phyloP scores from a whole-genome alignment of 2,329 filamentous ascomycete species.

The Cordyceps cicadae region DNA sequence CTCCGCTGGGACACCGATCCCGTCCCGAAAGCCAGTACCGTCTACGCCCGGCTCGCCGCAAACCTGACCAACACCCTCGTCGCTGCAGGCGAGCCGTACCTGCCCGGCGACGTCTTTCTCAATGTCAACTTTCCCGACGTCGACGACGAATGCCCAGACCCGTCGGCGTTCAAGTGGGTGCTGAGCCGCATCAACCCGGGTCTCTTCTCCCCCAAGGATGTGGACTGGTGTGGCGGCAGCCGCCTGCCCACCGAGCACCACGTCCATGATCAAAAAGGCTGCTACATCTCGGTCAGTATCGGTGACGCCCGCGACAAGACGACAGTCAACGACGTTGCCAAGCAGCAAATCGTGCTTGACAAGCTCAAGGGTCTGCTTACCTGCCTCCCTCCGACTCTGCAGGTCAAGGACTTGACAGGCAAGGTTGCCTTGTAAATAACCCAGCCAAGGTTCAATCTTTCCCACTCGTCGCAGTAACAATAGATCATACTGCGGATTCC shows the following conservation, averaged over 20 bases:
- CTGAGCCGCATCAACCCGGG: conserved; percentile 53
- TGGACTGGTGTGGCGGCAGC: conserved; percentile 45
- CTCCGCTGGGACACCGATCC: conserved; percentile 42
- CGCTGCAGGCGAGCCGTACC: conserved; percentile 50
- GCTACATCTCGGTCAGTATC: conserved; percentile 56
- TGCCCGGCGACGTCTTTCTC: conserved; percentile 52
- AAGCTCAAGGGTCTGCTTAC: conserved; percentile 26
- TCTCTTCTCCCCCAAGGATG: conserved; percentile 45
- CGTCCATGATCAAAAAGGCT: conserved; percentile 43
- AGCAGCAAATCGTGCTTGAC: conserved; percentile 23
- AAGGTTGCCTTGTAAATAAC: no score
- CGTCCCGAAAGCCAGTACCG: conserved; percentile 43
- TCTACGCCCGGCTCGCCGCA: conserved; percentile 58
- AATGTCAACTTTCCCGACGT: conserved; percentile 62
- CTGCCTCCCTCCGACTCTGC: conserved; percentile 16
- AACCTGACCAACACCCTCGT: conserved; percentile 50
- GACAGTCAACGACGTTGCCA: conserved; percentile 30
- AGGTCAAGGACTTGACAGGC: no score
- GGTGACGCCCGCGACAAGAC: conserved; percentile 53
- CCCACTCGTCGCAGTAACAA: no score
- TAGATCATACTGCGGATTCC: no score
- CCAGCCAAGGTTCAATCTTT: no score
- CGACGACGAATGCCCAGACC: conserved; percentile 38
- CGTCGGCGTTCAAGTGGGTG: conserved; percentile 53
- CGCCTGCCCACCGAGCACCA: conserved; percentile 51